Percentiles rank a stretch among this genome's conserved stretches.
Conservation (phyloP, 2,329 filamentous ascomycete species). For the Colletotrichum euphorbiae region DNA sequence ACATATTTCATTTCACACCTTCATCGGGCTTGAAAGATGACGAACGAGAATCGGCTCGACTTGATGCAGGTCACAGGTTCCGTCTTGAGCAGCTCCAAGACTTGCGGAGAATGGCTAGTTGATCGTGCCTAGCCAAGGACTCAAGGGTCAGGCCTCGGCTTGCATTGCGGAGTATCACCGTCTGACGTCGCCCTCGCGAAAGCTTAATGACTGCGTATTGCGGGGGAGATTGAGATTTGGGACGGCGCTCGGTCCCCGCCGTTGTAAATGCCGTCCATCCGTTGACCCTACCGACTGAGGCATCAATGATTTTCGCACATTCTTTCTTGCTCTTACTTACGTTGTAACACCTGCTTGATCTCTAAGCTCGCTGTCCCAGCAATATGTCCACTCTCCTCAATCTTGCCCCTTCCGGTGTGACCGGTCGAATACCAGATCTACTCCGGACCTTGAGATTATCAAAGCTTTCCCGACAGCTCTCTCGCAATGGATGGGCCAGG, state of each 20-base stretch:
- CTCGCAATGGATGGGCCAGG: constrained; percentile 13
- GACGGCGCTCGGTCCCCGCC: constrained; percentile 5
- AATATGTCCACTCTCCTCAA: constrained; percentile 8
- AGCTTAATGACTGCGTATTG: constrained; percentile 11
- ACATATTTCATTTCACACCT: too few species aligned
- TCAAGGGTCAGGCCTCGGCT: constrained; percentile 2
- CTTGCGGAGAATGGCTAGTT: too few species aligned
- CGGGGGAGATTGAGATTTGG: constrained; percentile 14
- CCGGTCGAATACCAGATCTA: not conserved
- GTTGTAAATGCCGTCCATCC: not conserved
- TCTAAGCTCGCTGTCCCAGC: not conserved
- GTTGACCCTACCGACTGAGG: not conserved
- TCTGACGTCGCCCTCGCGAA: constrained; percentile 20
- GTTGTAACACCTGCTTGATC: too few species aligned
- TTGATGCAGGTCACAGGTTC: too few species aligned
- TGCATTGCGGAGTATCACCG: constrained; percentile 15
- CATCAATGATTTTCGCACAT: too few species aligned
- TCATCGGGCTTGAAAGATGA: too few species aligned
- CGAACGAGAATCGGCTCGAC: too few species aligned
- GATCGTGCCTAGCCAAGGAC: too few species aligned
- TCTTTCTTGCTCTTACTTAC: too few species aligned
- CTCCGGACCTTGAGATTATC: constrained; percentile 5
- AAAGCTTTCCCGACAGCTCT: not conserved
- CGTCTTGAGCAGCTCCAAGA: too few species aligned
- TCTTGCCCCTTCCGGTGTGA: not conserved